A percentile compares a stretch with the other conserved stretches of the same genome.
Evolutionary conservation across 1,284 basidiomycete species (phyloP).

Genomic region (Ganoderma boninense): DNA sequence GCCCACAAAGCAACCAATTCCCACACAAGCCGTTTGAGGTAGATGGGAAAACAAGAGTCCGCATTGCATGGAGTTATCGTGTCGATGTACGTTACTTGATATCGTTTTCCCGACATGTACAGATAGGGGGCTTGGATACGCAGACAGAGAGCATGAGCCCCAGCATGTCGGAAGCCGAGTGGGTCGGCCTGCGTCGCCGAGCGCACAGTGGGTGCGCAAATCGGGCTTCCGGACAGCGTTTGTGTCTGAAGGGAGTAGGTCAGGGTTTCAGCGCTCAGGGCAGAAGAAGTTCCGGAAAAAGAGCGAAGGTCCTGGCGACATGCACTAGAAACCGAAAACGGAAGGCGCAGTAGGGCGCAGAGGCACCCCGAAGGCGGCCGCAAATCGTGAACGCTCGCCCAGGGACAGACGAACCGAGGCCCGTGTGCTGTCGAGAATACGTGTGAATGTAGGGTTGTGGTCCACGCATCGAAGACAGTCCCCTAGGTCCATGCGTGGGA

Average conservation of each 20-base stretch:
- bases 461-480: neutral
- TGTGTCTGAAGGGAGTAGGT: neutral
- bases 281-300: neutral
- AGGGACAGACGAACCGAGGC: neutral
- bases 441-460: neutral
- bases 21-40: neutral
- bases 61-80: neutral
- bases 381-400: neutral
- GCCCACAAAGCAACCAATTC: neutral
- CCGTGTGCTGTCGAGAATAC: neutral
- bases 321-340: neutral
- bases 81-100: neutral
- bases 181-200: neutral
- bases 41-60: neutral
- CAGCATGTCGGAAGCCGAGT: neutral
- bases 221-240: neutral
- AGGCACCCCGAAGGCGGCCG: neutral
- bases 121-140: too few relatives aligned
- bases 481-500: neutral
- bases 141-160: neutral
- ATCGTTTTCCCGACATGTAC: neutral
- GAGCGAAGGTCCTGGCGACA: neutral
- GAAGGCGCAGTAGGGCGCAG: neutral
- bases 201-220: neutral
- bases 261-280: neutral